A percentile compares a stretch with the other conserved stretches of the same genome.
Evolutionary conservation across 352 stramenopile species (phyloP).

Genomic region (Pythium dissotocum): DNA sequence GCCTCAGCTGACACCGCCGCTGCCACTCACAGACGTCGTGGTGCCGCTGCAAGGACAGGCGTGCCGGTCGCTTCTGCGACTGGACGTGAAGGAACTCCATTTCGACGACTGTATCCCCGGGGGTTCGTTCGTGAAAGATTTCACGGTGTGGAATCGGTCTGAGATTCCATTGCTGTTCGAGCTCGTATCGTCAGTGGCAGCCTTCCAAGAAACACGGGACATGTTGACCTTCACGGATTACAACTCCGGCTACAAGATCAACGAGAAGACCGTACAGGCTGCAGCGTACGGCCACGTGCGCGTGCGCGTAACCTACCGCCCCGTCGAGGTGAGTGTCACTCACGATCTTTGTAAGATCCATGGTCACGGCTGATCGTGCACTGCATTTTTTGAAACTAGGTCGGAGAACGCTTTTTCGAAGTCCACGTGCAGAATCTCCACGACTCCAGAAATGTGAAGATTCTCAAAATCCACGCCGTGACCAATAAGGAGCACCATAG

Average conservation of each 20-base stretch:
- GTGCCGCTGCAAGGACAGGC: constrained; percentile 81
- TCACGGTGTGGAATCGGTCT: constrained; percentile 89
- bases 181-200: constrained; percentile 68
- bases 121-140: constrained; percentile 89
- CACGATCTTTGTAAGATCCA: neutral
- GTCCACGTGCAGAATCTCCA: constrained; percentile 87
- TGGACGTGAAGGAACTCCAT: constrained; percentile 88
- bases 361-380: neutral
- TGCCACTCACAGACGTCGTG: constrained; percentile 60
- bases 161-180: constrained; percentile 89
- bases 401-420: constrained; percentile 86
- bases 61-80: constrained; percentile 76
- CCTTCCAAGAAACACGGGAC: constrained; percentile 69
- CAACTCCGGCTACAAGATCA: constrained; percentile 84
- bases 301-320: constrained; percentile 85
- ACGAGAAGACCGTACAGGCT: constrained; percentile 77
- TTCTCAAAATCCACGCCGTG: constrained; percentile 82
- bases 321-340: constrained; percentile 55
- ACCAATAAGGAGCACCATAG: constrained; percentile 89
- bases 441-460: constrained; percentile 84
- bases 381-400: constrained; percentile 33
- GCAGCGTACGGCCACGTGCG: constrained; percentile 84
- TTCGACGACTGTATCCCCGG: constrained; percentile 88
- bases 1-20: constrained; percentile 25
- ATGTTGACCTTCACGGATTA: constrained; percentile 85